Conservation (phyloP, 2,329 filamentous ascomycete genomes). For the Aspergillus hortae region DNA sequence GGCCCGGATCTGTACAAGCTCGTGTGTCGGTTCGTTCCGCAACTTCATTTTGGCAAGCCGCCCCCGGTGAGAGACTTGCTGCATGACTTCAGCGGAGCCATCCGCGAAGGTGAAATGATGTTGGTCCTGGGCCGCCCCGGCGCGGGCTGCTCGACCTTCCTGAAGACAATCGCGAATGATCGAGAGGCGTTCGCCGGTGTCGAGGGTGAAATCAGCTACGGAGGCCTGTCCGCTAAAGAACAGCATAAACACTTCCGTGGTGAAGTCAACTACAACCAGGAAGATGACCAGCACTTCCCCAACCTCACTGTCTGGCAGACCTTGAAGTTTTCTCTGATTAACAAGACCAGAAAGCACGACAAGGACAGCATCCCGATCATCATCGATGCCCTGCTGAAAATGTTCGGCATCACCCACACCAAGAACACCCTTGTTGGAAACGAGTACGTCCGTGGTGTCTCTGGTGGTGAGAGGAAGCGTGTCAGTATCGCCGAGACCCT, state of each 20-base stretch:
- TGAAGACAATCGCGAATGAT: constrained; percentile 72
- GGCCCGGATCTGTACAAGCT: constrained; percentile 73
- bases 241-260: constrained; percentile 68
- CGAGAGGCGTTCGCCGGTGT: constrained; percentile 63
- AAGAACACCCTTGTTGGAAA: constrained; percentile 73
- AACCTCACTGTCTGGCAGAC: constrained; percentile 75
- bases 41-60: constrained; percentile 46
- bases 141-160: constrained; percentile 70
- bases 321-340: constrained; percentile 68
- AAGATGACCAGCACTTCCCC: constrained; percentile 74
- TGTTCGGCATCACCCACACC: constrained; percentile 76
- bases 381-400: constrained; percentile 66
- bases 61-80: constrained; percentile 56
- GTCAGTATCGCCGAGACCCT: constrained; percentile 76
- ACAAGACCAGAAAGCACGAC: constrained; percentile 68
- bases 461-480: constrained; percentile 76
- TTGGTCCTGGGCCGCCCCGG: constrained; percentile 70
- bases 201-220: constrained; percentile 67
- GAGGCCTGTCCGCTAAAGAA: constrained; percentile 65
- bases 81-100: constrained; percentile 64
- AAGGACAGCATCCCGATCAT: constrained; percentile 64
- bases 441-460: constrained; percentile 67
- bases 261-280: constrained; percentile 74
- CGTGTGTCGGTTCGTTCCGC: constrained; percentile 53
- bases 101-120: constrained; percentile 69